phyloP scores from a whole-genome alignment of 2,329 filamentous ascomycete genomes.

The Monilinia vaccinii-corymbosi region DNA sequence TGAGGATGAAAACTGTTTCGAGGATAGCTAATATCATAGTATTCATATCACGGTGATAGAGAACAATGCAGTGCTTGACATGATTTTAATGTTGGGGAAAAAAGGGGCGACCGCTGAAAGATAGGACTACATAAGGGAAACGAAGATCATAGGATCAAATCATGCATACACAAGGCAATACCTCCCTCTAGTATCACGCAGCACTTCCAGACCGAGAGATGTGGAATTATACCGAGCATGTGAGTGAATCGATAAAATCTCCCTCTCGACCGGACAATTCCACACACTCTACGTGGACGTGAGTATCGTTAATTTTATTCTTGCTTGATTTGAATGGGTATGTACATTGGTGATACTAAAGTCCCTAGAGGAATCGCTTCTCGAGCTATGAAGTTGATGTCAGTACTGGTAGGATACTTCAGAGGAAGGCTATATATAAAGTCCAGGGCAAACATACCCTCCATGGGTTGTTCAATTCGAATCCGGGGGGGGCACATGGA shows the following conservation, averaged over 20 bases:
- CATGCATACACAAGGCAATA: neutral
- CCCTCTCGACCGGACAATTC: neutral
- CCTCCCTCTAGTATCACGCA: neutral
- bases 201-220: neutral
- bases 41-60: neutral
- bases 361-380: conserved; percentile 24
- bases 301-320: neutral
- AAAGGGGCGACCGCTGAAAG: neutral
- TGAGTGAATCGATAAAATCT: neutral
- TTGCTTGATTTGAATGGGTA: conserved; percentile 10
- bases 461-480: conserved; percentile 35
- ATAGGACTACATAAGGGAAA: neutral
- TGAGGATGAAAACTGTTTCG: neutral
- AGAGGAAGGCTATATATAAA: neutral
- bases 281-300: neutral
- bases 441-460: conserved; percentile 28
- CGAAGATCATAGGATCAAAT: no score
- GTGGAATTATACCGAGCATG: neutral
- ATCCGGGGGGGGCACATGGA: conserved; percentile 31
- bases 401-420: neutral
- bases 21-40: neutral
- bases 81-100: neutral
- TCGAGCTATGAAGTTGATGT: conserved; percentile 21
- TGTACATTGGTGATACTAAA: conserved; percentile 15
- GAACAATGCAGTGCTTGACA: neutral